Percentiles rank a stretch among this genome's conserved stretches.
phyloP scores from a whole-genome alignment of 1,139 yeast genomes.

The Sugiyamaella novakii region DNA sequence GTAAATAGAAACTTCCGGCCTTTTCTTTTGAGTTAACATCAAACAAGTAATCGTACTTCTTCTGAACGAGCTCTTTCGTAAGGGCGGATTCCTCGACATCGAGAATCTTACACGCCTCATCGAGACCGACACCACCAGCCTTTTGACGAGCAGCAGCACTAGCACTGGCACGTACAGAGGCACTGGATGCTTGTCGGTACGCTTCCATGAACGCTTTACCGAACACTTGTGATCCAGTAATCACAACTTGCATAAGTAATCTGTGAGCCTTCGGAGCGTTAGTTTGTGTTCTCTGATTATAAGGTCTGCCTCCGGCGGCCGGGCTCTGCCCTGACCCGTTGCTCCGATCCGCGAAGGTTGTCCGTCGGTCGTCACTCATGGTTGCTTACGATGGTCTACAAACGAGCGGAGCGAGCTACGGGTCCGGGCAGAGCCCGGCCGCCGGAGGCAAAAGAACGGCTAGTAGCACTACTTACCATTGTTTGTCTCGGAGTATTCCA shows the following conservation, averaged over 20 bases:
- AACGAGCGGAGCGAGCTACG: too few relatives aligned
- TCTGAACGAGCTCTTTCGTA: slow-evolving; percentile 66
- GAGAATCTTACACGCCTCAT: slow-evolving; percentile 89
- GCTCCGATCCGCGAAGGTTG: too few relatives aligned
- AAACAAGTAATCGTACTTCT: slow-evolving; percentile 79
- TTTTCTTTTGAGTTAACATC: slow-evolving; percentile 89
- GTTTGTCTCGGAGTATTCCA: too few relatives aligned
- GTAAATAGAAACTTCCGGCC: slow-evolving; percentile 91
- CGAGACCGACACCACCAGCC: slow-evolving; percentile 78
- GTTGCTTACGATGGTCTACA: too few relatives aligned
- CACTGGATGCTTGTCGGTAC: slow-evolving; percentile 92
- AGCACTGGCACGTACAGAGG: slow-evolving; percentile 70
- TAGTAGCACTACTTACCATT: slow-evolving; percentile 6
- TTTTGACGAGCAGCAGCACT: slow-evolving; percentile 59
- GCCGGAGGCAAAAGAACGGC: too few relatives aligned
- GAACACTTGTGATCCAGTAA: slow-evolving; percentile 94
- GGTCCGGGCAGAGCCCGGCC: too few relatives aligned
- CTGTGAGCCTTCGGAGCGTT: slow-evolving; percentile 73
- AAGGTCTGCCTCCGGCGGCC: too few relatives aligned
- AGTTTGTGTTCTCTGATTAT: too few relatives aligned
- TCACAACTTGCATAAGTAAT: slow-evolving; percentile 80
- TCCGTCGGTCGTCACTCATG: too few relatives aligned
- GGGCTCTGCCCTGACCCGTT: too few relatives aligned
- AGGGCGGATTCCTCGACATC: slow-evolving; percentile 61
- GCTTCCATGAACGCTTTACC: slow-evolving; percentile 98